Conservation (phyloP, 768 basidiomycete species). For the Gloeophyllum trabeum region DNA sequence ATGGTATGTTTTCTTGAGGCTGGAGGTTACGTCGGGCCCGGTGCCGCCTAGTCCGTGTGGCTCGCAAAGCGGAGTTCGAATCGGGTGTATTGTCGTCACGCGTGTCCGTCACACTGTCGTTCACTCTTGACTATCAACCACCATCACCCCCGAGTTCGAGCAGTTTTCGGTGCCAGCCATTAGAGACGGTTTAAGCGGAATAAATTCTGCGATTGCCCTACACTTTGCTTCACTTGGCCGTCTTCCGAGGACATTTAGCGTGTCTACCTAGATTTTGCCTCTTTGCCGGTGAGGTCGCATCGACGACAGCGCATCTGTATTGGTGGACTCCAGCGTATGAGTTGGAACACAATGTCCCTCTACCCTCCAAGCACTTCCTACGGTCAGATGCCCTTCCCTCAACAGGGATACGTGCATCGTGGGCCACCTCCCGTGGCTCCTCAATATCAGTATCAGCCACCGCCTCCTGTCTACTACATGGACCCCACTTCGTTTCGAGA, state of each 20-base stretch:
- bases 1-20: background rate
- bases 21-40: background rate
- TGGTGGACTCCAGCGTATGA: background rate
- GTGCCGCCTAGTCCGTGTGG: too few species aligned
- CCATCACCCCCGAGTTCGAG: conserved; percentile 32
- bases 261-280: background rate
- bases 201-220: conserved; percentile 22
- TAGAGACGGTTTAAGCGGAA: conserved; percentile 28
- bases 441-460: conserved; percentile 32
- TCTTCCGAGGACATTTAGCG: background rate
- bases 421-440: conserved; percentile 15
- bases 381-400: conserved; percentile 43
- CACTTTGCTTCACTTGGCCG: conserved; percentile 7
- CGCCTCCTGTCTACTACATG: conserved; percentile 30
- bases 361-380: conserved; percentile 51
- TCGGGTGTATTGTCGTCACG: conserved; percentile 17
- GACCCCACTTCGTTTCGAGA: conserved; percentile 69
- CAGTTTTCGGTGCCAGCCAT: conserved; percentile 32
- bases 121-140: conserved; percentile 33
- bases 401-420: conserved; percentile 34
- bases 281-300: too few species aligned
- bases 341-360: conserved; percentile 19
- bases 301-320: background rate
- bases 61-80: conserved; percentile 32
- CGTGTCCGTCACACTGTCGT: conserved; percentile 9